Evolutionary conservation across 352 stramenopile genomes (phyloP).

Genomic region (Elongisporangium undulatum): DNA sequence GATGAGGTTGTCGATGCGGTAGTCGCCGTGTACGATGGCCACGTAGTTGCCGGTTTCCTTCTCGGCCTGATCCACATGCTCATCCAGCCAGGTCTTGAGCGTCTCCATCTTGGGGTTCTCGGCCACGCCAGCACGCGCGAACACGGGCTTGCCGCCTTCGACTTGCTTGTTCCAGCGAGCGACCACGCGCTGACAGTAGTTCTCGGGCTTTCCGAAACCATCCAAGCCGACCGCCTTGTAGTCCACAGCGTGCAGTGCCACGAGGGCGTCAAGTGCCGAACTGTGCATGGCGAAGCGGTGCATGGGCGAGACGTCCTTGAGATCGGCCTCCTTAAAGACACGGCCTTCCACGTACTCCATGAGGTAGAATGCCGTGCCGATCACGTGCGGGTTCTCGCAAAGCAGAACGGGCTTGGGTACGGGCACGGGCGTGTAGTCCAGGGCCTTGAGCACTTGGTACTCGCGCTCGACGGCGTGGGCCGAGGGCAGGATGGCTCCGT

Average conservation of each 20-base stretch:
- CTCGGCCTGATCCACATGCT: slow-evolving; percentile 41
- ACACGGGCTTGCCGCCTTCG: slow-evolving; percentile 36
- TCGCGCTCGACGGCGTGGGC: slow-evolving; percentile 81
- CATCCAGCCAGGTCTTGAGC: slow-evolving; percentile 59
- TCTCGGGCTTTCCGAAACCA: slow-evolving; percentile 54
- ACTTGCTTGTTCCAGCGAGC: slow-evolving; percentile 71
- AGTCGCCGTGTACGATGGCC: slow-evolving; percentile 83
- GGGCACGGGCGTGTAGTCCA: slow-evolving; percentile 65
- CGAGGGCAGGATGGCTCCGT: slow-evolving; percentile 71
- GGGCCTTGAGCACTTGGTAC: slow-evolving; percentile 59
- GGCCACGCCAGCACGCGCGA: slow-evolving; percentile 39
- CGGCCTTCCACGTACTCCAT: slow-evolving; percentile 78
- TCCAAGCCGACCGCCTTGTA: slow-evolving; percentile 46
- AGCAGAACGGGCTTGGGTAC: slow-evolving; percentile 60
- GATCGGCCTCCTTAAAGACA: slow-evolving; percentile 68
- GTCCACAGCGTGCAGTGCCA: slow-evolving; percentile 62
- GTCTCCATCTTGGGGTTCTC: slow-evolving; percentile 51
- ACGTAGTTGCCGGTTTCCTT: slow-evolving; percentile 29
- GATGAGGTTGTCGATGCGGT: slow-evolving; percentile 86
- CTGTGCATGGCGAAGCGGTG: slow-evolving; percentile 83
- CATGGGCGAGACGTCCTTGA: slow-evolving; percentile 56
- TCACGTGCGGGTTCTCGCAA: slow-evolving; percentile 51
- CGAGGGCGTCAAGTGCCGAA: slow-evolving; percentile 58
- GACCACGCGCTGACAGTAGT: slow-evolving; percentile 76
- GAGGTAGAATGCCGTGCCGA: slow-evolving; percentile 79